phyloP scores from a whole-genome alignment of 805 yeast species.

The Candida nanaspora region DNA sequence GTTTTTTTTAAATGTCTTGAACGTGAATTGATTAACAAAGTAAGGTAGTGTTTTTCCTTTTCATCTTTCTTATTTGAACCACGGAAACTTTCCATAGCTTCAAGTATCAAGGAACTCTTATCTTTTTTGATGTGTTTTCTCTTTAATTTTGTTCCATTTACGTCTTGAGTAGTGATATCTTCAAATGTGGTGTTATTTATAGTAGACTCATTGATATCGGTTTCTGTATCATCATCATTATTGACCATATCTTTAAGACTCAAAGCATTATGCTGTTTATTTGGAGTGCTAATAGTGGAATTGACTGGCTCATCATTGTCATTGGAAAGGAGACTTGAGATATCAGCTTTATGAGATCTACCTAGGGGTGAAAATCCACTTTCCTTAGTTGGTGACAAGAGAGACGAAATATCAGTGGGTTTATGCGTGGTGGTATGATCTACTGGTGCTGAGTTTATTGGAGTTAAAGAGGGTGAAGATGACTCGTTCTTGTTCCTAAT shows the following conservation, averaged over 20 bases:
- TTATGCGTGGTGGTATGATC: too few species aligned
- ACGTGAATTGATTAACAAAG: conserved; percentile 23
- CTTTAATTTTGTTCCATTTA: neutral
- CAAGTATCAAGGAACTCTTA: neutral
- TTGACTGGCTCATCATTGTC: conserved; percentile 12
- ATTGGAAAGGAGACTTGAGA: neutral
- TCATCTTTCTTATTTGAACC: neutral
- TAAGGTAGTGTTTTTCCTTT: conserved; percentile 19
- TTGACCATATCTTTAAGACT: conserved; percentile 1
- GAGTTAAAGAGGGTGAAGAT: neutral
- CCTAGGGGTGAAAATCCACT: too few species aligned
- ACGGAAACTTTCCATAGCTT: neutral
- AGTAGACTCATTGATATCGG: neutral
- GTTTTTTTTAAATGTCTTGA: conserved; percentile 68
- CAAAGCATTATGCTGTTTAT: conserved; percentile 8
- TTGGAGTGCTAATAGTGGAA: too few species aligned
- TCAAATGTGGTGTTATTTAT: neutral
- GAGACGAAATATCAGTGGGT: neutral
- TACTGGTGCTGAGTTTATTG: neutral
- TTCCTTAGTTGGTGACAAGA: too few species aligned
- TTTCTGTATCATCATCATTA: neutral
- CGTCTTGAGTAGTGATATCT: too few species aligned
- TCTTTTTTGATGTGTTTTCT: neutral
- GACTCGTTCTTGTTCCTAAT: conserved; percentile 1
- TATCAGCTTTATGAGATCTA: neutral